Evolutionary conservation across 2,329 filamentous ascomycete species (phyloP), one percentile per base, ranked within the genome.

Genomic region (Orbilia blumenaviensis): DNA sequence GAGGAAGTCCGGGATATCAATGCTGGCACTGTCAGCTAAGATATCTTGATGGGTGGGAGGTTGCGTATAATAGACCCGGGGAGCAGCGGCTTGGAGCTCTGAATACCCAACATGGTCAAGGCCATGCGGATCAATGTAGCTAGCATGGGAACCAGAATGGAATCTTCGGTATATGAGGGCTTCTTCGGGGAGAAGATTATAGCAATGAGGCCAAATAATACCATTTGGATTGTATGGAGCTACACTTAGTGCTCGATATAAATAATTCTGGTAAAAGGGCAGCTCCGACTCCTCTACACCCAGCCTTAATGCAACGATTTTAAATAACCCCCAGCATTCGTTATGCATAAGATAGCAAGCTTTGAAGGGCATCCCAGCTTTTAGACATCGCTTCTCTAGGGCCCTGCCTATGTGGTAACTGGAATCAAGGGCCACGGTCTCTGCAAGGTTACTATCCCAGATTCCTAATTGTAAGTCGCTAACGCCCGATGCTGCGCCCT

Each of bases 331-430:
- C 66, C 66, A 71, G 23, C 66, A 71, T 10, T 56, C 56, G 12
- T 36, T 44, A 46, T 71, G 66, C 56, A 71, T 71, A 1, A 60
- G 56, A 14, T 71, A 71, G 29, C 66, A 71, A 5, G 56, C 23
- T 18, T 44, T 34, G 9, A 23, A 29, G 9, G 38, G 41, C 12
- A 18, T n/a, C 42, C 6, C 8, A 29, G 29, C 9, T 18, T 34
- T 16, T 7, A 5, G 34, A 8, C 42, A 52, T 63, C 36, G 27
- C 9, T 12, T 25, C 36, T 67, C 41, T 4, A 21, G n/a, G 8
- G 56, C 38, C 36, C 56, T 63, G 10, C 66, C 66, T 38, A 71
- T 23, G 18, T 56, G 44, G 36, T 63, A 71, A n/a, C 29, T 50
- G 6, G 34, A 9, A 32, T 46, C 52, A 6, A 68, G 25, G 9